Evolutionary conservation across 2,329 filamentous ascomycete species (phyloP).

Genomic region (Zelopaecilomyces penicillatus): DNA sequence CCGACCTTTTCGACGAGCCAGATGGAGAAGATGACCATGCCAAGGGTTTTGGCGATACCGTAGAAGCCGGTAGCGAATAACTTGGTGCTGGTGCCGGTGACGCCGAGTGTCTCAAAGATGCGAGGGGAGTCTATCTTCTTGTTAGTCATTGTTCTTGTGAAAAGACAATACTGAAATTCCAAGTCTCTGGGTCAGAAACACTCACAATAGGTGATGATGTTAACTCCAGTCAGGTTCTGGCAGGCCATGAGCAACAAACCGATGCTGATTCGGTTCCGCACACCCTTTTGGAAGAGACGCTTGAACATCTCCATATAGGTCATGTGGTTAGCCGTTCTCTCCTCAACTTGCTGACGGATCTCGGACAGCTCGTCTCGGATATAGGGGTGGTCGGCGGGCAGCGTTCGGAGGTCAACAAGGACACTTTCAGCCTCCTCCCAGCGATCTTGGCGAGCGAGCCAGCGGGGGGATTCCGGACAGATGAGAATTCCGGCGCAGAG

Average conservation of each 20-base stretch:
- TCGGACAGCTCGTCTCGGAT: conserved; percentile 43
- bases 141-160: neutral
- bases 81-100: neutral
- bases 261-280: conserved; percentile 36
- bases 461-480: conserved; percentile 53
- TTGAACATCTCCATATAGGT: conserved; percentile 15
- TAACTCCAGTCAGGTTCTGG: conserved; percentile 28
- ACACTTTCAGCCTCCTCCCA: conserved; percentile 39
- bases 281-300: conserved; percentile 27
- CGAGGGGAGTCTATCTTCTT: neutral
- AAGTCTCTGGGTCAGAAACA: neutral
- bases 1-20: conserved; percentile 33
- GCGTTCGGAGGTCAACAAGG: conserved; percentile 25
- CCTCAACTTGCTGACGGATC: conserved; percentile 49
- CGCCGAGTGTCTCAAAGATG: neutral
- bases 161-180: too few species aligned
- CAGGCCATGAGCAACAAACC: conserved; percentile 42
- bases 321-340: conserved; percentile 24
- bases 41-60: conserved; percentile 35
- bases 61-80: conserved; percentile 37
- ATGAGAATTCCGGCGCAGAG: conserved; percentile 47
- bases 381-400: conserved; percentile 28
- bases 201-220: conserved; percentile 19
- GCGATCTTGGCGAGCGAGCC: conserved; percentile 48
- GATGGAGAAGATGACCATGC: conserved; percentile 33